Evolutionary conservation across 495 filamentous ascomycete genomes (phyloP).

Genomic region (Penicillium tannophilum): DNA sequence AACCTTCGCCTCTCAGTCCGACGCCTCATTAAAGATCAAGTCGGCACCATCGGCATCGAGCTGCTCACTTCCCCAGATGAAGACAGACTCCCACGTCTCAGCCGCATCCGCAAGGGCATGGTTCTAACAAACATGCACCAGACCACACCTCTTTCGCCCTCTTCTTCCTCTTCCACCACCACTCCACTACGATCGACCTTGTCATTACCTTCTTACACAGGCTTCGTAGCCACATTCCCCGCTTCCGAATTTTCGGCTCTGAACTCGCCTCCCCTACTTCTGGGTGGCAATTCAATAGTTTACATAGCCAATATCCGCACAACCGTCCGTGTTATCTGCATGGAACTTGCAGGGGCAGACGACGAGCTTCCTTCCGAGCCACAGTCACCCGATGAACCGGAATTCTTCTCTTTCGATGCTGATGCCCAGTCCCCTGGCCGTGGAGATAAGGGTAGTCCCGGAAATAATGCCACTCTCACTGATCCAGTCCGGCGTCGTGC

Average conservation of each 20-base stretch:
- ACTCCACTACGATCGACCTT: conserved; percentile 25
- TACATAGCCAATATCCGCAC: conserved; percentile 89
- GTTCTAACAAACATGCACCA: conserved; percentile 64
- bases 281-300: conserved; percentile 69
- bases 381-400: conserved; percentile 44
- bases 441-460: conserved; percentile 6
- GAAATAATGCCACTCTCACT: neutral
- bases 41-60: conserved; percentile 84
- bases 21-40: conserved; percentile 75
- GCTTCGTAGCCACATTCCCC: conserved; percentile 51
- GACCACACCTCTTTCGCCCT: conserved; percentile 31
- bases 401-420: conserved; percentile 68
- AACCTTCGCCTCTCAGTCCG: conserved; percentile 85
- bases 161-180: conserved; percentile 25
- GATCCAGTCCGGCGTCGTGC: conserved; percentile 5
- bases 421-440: conserved; percentile 46
- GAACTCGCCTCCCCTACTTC: conserved; percentile 46
- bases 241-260: conserved; percentile 42
- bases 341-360: conserved; percentile 38
- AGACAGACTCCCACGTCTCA: conserved; percentile 29
- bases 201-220: conserved; percentile 45
- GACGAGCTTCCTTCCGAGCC: conserved; percentile 35
- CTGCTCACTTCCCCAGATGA: conserved; percentile 43
- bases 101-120: conserved; percentile 79
- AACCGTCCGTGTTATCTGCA: conserved; percentile 66